phyloP scores from a whole-genome alignment of 2,329 filamentous ascomycete species.

The Hymenoscyphus scutula region DNA sequence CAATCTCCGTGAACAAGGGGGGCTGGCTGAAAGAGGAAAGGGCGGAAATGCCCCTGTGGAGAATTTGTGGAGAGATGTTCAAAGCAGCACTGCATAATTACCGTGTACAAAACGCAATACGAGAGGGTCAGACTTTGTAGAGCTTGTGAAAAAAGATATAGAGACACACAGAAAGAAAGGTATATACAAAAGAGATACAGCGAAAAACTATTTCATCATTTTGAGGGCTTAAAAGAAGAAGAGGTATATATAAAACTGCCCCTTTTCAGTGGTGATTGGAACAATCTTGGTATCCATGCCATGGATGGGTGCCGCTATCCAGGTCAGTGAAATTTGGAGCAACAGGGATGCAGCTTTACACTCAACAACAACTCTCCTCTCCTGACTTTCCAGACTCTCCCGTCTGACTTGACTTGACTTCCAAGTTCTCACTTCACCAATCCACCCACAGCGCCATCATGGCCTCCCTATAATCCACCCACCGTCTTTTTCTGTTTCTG shows the following conservation, averaged over 20 bases:
- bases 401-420: not conserved
- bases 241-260: not conserved
- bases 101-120: not conserved
- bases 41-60: not conserved
- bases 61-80: not conserved
- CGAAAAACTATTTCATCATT: not conserved
- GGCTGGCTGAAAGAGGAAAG: not conserved
- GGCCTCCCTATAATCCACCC: slow-evolving; percentile 19
- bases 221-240: not conserved
- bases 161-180: not conserved
- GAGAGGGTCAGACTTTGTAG: not conserved
- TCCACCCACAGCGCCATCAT: slow-evolving; percentile 10
- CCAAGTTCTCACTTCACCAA: not conserved
- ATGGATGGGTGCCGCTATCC: slow-evolving; percentile 5
- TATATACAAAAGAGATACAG: not conserved
- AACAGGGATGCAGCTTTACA: not conserved
- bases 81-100: not conserved
- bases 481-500: slow-evolving; percentile 9
- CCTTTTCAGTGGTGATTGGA: not conserved
- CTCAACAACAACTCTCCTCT: not conserved
- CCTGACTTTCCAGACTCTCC: slow-evolving; percentile 2
- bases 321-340: not conserved
- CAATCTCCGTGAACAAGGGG: not conserved
- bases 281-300: not conserved
- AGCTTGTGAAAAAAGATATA: not conserved